phyloP scores from a whole-genome alignment of 768 basidiomycete species.

The Pleurotus cornucopiae region DNA sequence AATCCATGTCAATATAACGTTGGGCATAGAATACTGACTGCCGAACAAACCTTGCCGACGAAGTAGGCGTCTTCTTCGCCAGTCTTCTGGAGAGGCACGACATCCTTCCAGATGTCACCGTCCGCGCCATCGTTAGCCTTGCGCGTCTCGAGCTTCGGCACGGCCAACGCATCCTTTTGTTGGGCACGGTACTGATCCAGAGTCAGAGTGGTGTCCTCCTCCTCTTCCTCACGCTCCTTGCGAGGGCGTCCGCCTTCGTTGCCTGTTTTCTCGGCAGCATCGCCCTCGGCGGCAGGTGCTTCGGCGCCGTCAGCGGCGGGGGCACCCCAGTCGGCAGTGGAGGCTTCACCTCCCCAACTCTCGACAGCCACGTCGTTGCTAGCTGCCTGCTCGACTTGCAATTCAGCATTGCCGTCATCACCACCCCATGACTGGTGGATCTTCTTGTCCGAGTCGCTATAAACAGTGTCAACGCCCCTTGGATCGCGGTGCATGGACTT shows the following conservation, averaged over 20 bases:
- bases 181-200: conserved; percentile 91
- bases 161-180: conserved; percentile 51
- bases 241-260: conserved; percentile 32
- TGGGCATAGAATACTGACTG: not conserved
- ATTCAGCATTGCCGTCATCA: conserved; percentile 80
- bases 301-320: conserved; percentile 19
- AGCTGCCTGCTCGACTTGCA: conserved; percentile 77
- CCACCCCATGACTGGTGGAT: conserved; percentile 94
- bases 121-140: conserved; percentile 81
- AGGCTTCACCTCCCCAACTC: conserved; percentile 33
- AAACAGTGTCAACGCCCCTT: conserved; percentile 10
- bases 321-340: conserved; percentile 24
- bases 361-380: conserved; percentile 51
- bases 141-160: conserved; percentile 81
- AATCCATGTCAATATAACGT: conserved; percentile 5
- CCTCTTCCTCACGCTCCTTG: conserved; percentile 43
- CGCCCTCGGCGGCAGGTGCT: conserved; percentile 35
- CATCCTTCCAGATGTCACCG: conserved; percentile 67
- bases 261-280: conserved; percentile 22
- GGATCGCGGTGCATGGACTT: not conserved
- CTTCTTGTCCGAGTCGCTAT: conserved; percentile 92
- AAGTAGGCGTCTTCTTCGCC: conserved; percentile 81
- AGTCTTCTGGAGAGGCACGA: conserved; percentile 57
- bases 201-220: conserved; percentile 92
- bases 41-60: conserved; percentile 74